phyloP scores from a whole-genome alignment of 331 rosid genomes.

The Malus hybrid region DNA sequence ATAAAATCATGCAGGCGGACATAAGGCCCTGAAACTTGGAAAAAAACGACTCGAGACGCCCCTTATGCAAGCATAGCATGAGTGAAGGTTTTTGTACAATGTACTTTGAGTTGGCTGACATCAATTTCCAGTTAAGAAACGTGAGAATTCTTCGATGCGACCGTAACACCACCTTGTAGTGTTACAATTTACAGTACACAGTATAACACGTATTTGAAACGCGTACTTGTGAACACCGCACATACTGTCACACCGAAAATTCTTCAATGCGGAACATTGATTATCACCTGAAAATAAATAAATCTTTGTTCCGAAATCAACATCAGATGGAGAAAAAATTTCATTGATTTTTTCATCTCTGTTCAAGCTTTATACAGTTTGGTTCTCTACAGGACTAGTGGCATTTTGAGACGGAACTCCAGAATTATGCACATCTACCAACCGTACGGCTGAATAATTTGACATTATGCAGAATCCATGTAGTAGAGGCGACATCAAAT shows the following conservation, averaged over 20 bases:
- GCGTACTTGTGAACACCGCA: no score
- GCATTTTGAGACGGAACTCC: neutral
- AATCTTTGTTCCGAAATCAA: neutral
- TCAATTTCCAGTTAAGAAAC: neutral
- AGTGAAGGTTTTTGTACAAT: neutral
- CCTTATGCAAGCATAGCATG: no score
- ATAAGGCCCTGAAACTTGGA: no score
- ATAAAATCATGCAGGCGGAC: no score
- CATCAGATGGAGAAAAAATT: neutral
- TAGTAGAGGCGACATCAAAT: neutral
- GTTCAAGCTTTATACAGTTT: neutral
- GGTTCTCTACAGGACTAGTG: neutral
- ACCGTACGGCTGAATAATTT: neutral
- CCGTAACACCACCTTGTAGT: no score
- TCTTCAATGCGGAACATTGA: neutral
- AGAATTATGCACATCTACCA: neutral
- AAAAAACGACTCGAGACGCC: no score
- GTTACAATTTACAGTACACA: no score
- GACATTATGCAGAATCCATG: neutral
- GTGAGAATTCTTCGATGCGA: no score
- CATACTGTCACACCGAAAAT: no score
- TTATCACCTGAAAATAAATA: neutral
- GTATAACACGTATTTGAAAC: no score
- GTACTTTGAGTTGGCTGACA: neutral
- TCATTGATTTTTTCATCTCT: neutral